phyloP scores from a whole-genome alignment of 1,139 yeast genomes.

The Nadsonia starkeyi-henricii region DNA sequence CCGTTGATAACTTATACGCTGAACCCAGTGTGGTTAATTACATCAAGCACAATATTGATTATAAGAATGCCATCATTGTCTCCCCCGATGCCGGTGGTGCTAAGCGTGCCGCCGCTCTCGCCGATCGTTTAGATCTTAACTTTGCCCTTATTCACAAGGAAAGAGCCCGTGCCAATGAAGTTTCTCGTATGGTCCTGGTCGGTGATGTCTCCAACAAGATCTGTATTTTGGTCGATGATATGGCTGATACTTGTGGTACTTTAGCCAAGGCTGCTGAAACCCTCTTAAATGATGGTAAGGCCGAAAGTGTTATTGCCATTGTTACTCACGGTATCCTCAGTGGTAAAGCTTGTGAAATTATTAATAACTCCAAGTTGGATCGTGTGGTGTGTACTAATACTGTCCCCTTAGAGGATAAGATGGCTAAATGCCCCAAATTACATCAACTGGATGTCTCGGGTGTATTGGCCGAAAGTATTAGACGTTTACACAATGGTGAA shows the following conservation, averaged over 20 bases:
- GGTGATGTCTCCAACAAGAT: conserved; percentile 86
- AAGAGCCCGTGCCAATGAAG: conserved; percentile 90
- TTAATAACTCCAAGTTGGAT: conserved; percentile 64
- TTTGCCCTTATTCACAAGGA: conserved; percentile 96
- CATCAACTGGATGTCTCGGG: conserved; percentile 78
- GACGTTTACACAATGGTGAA: conserved; percentile 95
- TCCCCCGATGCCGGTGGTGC: conserved; percentile 99
- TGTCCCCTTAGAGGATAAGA: conserved; percentile 73
- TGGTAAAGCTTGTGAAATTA: conserved; percentile 73
- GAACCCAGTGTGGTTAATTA: conserved; percentile 89
- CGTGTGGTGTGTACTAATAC: conserved; percentile 87
- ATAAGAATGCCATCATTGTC: conserved; percentile 63
- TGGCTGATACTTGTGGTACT: conserved; percentile 99
- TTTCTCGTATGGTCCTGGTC: conserved; percentile 86
- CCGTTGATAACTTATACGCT: conserved; percentile 91
- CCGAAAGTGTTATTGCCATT: conserved; percentile 77
- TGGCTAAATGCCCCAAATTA: conserved; percentile 53
- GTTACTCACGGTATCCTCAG: conserved; percentile 92
- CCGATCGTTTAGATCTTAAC: conserved; percentile 81
- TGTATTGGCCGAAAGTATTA: conserved; percentile 70
- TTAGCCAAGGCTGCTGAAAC: conserved; percentile 92
- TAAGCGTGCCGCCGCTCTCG: conserved; percentile 90
- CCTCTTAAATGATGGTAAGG: conserved; percentile 55
- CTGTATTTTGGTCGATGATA: conserved; percentile 88
- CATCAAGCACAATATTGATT: conserved; percentile 58